Base-by-base conservation (phyloP, 108 stramenopile species). In the Nitzschia putrida region DNA sequence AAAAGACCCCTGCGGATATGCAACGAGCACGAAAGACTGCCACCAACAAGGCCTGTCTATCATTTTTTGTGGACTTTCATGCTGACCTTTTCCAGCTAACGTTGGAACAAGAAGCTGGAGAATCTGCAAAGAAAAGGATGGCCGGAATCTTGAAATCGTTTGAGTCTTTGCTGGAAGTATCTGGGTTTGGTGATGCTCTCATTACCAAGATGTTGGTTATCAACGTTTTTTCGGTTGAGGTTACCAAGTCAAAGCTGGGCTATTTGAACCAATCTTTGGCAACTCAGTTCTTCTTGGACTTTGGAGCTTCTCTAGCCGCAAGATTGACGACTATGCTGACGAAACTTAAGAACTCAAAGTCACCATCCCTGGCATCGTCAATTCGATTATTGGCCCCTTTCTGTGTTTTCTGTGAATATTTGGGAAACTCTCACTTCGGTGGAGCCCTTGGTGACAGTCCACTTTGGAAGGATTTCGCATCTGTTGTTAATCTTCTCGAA, bases 41-140 rank as follows among this genome's bases (percentile, higher is more conserved):
- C 12, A 67, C 76, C 23, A 89, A 73, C 42, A 79, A 84, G 21
- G 70, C 50, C 16, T 74, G 80, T 14, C 44, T 88, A 51, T 70
- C 86, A 12, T 61, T 80, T 54, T 83, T 93, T 69, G 89, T 89
- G 5, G 88, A 89, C 53, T 69, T 91, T 63, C 92, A 91, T 64
- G 75, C 57, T 53, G 71, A 72, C 13, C 72, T 90, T n/a, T 83
- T 79, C 37, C 57, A 73, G 34, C 34, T 66, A 10, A 52, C 18
- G 55, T 13, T 7, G 26, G 64, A 61, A 10, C 29, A 23, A 1
- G 61, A 72, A 22, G 47, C 52, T n/a, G 56, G 64, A 7, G 37
- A 21, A 40, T 13, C 4, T 9, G 1, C 51, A 12, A 43, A 24
- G 50, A 20, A 55, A 57, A 73, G 75, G 51, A 82, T 86, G 78